Percentiles rank a stretch among this genome's conserved stretches.
Conservation (phyloP, 352 stramenopile genomes). For the Lagenidium sp. region DNA sequence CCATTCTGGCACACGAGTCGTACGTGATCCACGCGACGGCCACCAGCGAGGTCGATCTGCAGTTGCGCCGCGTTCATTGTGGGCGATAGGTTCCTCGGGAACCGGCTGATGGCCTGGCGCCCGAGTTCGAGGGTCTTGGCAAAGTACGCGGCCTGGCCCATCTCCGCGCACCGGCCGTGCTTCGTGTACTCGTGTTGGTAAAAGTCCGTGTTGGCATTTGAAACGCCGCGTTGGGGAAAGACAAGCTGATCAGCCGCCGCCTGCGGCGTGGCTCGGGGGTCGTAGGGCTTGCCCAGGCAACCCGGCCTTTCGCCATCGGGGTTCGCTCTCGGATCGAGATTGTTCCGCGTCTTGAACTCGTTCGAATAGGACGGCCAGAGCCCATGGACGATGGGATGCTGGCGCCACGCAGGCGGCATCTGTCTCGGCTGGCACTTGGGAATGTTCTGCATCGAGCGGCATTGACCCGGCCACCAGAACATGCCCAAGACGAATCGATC, state of each 20-base stretch:
- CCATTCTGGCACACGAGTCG: not conserved
- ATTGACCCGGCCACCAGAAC: slow-evolving; percentile 4
- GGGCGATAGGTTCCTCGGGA: not conserved
- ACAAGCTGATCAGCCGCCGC: not conserved
- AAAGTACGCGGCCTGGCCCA: not conserved
- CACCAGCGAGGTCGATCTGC: not conserved
- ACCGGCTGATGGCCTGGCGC: not conserved
- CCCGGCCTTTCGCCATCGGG: not conserved
- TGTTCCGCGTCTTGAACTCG: not conserved
- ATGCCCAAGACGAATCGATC: not conserved
- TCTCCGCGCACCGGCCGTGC: not conserved
- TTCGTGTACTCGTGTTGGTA: slow-evolving; percentile 2
- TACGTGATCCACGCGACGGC: not conserved
- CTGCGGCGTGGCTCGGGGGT: not conserved
- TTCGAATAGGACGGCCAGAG: slow-evolving; percentile 4
- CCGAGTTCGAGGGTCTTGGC: not conserved
- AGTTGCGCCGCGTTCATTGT: not conserved
- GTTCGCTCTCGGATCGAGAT: not conserved
- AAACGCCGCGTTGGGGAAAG: not conserved
- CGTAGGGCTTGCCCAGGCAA: not conserved
- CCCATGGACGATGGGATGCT: not conserved
- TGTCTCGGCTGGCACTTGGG: not conserved
- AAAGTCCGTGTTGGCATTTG: not conserved
- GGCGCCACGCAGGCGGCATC: not conserved
- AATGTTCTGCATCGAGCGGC: not conserved